Evolutionary conservation across 768 basidiomycete species (phyloP).

Genomic region (Ramaria rubella): DNA sequence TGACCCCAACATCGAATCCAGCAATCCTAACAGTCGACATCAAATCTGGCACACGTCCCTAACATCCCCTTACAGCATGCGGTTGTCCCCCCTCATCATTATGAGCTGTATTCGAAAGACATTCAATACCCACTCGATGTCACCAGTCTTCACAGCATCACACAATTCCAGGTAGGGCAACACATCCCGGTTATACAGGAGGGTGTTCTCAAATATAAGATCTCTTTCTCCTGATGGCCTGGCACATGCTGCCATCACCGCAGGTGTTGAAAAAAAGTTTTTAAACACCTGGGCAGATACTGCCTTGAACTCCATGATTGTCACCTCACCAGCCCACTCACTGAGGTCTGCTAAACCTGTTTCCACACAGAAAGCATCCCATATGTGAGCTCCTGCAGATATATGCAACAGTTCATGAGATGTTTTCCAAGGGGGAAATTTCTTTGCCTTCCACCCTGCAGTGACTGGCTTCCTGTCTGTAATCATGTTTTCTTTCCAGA

Average conservation of each 20-base stretch:
- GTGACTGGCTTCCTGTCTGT: background rate
- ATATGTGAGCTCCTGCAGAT: background rate
- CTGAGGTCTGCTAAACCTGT: background rate
- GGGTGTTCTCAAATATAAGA: conserved; percentile 28
- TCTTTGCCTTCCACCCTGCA: background rate
- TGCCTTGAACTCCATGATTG: background rate
- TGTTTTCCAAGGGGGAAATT: background rate
- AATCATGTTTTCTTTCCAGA: conserved; percentile 11
- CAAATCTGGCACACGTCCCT: too few species aligned
- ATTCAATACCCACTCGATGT: conserved; percentile 28
- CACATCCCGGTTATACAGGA: conserved; percentile 28
- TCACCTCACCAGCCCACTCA: background rate
- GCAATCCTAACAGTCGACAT: too few species aligned
- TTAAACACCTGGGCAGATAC: background rate
- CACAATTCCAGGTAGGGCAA: conserved; percentile 36
- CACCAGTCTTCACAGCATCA: conserved; percentile 28
- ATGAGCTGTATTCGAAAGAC: conserved; percentile 25
- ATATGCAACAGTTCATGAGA: background rate
- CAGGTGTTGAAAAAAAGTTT: background rate
- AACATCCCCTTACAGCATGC: conserved; percentile 29
- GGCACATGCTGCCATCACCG: background rate
- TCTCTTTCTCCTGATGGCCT: conserved; percentile 18
- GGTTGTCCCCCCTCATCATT: conserved; percentile 26
- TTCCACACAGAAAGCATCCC: background rate
- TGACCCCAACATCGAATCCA: too few species aligned